Evolutionary conservation across 2,329 filamentous ascomycete genomes (phyloP).

Genomic region (Emmonsiellopsis sp.): DNA sequence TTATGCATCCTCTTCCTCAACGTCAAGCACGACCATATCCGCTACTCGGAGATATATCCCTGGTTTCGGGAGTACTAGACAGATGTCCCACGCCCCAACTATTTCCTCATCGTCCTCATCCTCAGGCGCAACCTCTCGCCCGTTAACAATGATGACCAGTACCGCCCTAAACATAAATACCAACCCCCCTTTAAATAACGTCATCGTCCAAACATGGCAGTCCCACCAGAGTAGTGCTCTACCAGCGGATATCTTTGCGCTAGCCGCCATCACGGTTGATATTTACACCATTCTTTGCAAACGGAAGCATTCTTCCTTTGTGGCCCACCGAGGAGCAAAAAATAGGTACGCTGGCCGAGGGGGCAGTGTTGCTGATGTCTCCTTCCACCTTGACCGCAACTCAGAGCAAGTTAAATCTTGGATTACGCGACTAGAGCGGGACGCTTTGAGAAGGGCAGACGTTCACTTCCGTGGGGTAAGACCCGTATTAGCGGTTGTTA

Average conservation of each 20-base stretch:
- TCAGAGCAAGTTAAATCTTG: constrained; percentile 48
- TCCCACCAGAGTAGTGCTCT: constrained; percentile 25
- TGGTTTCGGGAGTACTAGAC: not conserved
- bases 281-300: constrained; percentile 52
- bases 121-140: constrained; percentile 8
- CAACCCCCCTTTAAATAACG: constrained; percentile 16
- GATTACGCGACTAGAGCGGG: constrained; percentile 44
- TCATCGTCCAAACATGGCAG: constrained; percentile 31
- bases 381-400: constrained; percentile 47
- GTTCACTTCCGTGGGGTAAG: constrained; percentile 29
- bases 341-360: constrained; percentile 40
- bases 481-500: constrained; percentile 28
- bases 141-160: constrained; percentile 9
- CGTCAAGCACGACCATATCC: not conserved
- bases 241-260: constrained; percentile 48
- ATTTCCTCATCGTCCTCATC: constrained; percentile 3
- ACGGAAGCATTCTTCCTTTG: constrained; percentile 47
- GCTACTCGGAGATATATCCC: not conserved
- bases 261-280: constrained; percentile 51
- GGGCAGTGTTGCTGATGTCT: constrained; percentile 45
- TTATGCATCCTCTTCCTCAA: not conserved
- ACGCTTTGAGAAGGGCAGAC: constrained; percentile 36
- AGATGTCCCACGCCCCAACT: not conserved
- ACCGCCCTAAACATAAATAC: constrained; percentile 24
- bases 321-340: constrained; percentile 46